A percentile compares a stretch with the other conserved stretches of the same genome.
phyloP scores from a whole-genome alignment of 73 alveolate species.

The Paramecium tetraurelia region DNA sequence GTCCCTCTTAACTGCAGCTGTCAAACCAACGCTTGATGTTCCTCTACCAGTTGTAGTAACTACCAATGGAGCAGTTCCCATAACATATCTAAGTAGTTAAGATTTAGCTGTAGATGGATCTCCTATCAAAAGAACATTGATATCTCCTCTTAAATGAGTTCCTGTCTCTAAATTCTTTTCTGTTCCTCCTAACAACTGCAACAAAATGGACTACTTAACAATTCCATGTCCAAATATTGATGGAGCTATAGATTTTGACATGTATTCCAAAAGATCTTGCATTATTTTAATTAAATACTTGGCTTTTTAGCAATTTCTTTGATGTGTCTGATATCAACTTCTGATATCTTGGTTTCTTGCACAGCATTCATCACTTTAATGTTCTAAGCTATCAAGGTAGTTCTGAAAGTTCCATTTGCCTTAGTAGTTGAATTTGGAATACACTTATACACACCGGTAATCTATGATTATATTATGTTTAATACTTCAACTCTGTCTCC shows the following conservation, averaged over 20 bases:
- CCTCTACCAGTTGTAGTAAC: constrained; percentile 99
- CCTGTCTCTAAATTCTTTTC: constrained; percentile 91
- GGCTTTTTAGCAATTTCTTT: constrained; percentile 81
- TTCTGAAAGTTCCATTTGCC: constrained; percentile 78
- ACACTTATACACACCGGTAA: constrained; percentile 92
- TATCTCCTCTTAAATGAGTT: constrained; percentile 99
- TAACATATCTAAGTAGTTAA: constrained; percentile 91
- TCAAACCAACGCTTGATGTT: constrained; percentile 98
- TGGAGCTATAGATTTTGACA: constrained; percentile 96
- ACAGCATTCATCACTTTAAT: constrained; percentile 69
- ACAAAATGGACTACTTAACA: constrained; percentile 92
- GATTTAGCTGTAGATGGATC: constrained; percentile 99
- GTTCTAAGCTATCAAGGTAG: constrained; percentile 82
- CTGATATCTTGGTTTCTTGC: constrained; percentile 76
- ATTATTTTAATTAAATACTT: neutral
- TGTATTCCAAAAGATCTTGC: constrained; percentile 83
- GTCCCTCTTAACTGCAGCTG: constrained; percentile 99
- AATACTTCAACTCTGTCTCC: constrained; percentile 93
- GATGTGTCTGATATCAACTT: constrained; percentile 82
- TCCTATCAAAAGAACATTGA: constrained; percentile 97
- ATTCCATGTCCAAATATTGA: constrained; percentile 94
- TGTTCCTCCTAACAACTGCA: constrained; percentile 96
- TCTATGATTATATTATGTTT: constrained; percentile 57
- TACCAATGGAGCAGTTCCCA: constrained; percentile 94
- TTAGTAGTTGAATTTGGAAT: constrained; percentile 71